Conservation (phyloP, 2,329 filamentous ascomycete species). For the Aspergillus thermomutatus region DNA sequence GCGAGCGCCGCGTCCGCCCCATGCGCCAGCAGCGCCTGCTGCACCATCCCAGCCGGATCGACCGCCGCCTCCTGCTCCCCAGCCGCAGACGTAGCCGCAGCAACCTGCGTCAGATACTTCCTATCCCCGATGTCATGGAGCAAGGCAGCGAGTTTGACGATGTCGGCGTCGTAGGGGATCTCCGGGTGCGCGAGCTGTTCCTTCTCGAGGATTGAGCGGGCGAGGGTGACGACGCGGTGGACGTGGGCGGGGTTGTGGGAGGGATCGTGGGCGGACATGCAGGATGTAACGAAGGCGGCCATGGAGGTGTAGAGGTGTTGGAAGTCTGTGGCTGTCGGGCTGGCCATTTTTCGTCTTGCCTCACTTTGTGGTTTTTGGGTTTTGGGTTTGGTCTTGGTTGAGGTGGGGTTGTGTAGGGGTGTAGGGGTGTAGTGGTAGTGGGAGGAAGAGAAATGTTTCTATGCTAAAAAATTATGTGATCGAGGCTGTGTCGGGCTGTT, state of each 20-base stretch:
- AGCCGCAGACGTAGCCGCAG: slow-evolving; percentile 9
- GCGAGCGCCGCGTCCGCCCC: slow-evolving; percentile 61
- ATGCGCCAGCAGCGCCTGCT: slow-evolving; percentile 25
- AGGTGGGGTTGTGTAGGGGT: not conserved
- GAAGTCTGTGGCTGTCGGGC: slow-evolving; percentile 5
- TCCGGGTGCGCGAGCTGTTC: slow-evolving; percentile 38
- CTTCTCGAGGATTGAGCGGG: slow-evolving; percentile 60
- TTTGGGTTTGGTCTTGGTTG: slow-evolving; percentile 15
- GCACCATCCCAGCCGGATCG: slow-evolving; percentile 23
- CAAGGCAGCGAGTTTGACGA: slow-evolving; percentile 67
- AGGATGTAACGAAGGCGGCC: slow-evolving; percentile 62
- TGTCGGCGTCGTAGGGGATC: slow-evolving; percentile 47
- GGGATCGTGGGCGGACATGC: slow-evolving; percentile 73
- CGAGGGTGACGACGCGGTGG: slow-evolving; percentile 70
- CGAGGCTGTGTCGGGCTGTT: not conserved
- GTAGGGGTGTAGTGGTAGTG: not conserved
- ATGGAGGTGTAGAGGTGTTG: slow-evolving; percentile 53
- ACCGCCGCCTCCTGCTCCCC: slow-evolving; percentile 18
- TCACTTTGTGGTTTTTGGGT: slow-evolving; percentile 8
- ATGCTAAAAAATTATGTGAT: not conserved
- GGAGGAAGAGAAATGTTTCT: not conserved
- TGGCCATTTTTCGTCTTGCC: slow-evolving; percentile 6
- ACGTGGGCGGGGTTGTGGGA: slow-evolving; percentile 90
- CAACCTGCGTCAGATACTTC: slow-evolving; percentile 62
- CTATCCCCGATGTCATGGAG: slow-evolving; percentile 88